Evolutionary conservation across 2,329 filamentous ascomycete genomes (phyloP), one percentile per base, ranked within the genome.

Genomic region (Exophiala bonariae): DNA sequence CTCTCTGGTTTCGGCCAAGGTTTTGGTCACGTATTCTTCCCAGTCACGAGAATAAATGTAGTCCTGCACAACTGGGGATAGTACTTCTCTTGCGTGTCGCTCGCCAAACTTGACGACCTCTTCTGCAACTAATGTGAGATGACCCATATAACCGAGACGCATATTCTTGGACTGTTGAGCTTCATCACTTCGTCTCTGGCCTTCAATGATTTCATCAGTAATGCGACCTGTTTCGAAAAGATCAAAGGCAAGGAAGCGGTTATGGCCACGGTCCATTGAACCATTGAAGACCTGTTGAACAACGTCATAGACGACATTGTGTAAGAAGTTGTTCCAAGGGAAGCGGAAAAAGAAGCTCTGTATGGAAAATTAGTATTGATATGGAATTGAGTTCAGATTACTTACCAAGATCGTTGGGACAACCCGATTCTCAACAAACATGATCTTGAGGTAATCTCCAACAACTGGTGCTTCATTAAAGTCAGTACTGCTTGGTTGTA

Each of bases 231-330:
- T 86, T 63, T 95, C 89, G 61, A 99, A 99, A 16, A 99, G 81
- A 57, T 95, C 92, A 50, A 96, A 86, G 10, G 93, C 92, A 41
- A 99, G 75, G 38, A 83, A 85, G 9, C 89, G 85, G 68, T 99
- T 99, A 71, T 86, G 96, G 20, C 93, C 91, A 50, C 90, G 86
- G 59, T 97, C 92, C 87, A 99, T 96, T 1, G 90, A 90, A 7
- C 93, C 93, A 64, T 99, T 99, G 69, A 99, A 97, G 1, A 99
- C 93, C 73, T 99, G 93, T 67, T 99, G 93, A 34, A 99, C 89
- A 62, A 99, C 91, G 66, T 99, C 93, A 65, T 99, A 99, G 38
- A 99, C 93, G 34, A 99, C 93, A 63, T 99, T 99, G 71, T 99
- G 93, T 35, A 99, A 79, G 64, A 99, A 99, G 67, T 99, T 99